Percentiles rank a stretch among this genome's conserved stretches.
Conservation (phyloP, 129 eudicot genomes). For the Erigeron canadensis region DNA sequence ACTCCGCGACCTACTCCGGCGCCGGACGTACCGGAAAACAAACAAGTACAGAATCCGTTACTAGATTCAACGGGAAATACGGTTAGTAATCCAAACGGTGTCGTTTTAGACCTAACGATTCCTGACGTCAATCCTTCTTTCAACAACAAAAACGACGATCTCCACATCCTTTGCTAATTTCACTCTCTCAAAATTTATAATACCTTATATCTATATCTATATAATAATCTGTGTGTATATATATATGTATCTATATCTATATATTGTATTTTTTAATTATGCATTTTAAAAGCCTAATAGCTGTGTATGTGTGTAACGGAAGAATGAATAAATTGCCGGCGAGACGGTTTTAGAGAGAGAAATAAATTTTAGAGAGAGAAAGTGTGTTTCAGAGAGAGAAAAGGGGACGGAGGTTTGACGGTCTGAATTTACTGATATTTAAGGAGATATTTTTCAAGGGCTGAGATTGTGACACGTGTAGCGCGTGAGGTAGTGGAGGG, state of each 20-base stretch:
- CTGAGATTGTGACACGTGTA: constrained; percentile 16
- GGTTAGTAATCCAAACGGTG: constrained; percentile 11
- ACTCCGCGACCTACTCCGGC: constrained; percentile 21
- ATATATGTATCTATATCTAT: background rate
- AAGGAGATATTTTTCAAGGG: background rate
- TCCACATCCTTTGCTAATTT: constrained; percentile 41
- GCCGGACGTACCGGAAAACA: constrained; percentile 26
- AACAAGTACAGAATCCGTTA: constrained; percentile 22
- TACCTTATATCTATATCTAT: background rate
- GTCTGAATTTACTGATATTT: constrained; percentile 14
- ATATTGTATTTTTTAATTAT: too few relatives aligned
- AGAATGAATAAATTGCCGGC: constrained; percentile 17
- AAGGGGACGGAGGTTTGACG: constrained; percentile 5
- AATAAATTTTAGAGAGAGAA: background rate
- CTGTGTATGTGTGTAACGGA: constrained; percentile 10
- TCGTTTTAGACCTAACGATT: constrained; percentile 24
- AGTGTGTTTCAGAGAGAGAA: background rate
- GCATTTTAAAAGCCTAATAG: constrained; percentile 1
- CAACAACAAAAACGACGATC: constrained; percentile 42
- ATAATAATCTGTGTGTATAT: background rate
- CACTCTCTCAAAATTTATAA: background rate
- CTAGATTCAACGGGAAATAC: constrained; percentile 6
- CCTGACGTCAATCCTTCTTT: constrained; percentile 35
- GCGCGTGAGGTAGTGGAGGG: background rate
- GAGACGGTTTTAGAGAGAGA: constrained; percentile 2